Conservation (phyloP, 192 early-diverging fungal genomes). For the Backusella tuberculispora region DNA sequence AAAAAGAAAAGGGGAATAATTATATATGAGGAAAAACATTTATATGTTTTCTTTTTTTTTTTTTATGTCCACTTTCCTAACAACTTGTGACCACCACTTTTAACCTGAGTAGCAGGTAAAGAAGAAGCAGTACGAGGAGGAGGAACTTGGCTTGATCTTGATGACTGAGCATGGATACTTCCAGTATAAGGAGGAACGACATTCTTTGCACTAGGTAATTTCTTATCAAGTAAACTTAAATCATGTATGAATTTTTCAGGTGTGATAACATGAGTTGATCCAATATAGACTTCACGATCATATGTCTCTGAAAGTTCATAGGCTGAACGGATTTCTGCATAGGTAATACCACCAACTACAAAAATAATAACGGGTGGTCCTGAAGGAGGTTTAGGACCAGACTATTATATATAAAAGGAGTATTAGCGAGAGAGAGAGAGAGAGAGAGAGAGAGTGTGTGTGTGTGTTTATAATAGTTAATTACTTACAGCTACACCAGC, state of each 20-base stretch:
- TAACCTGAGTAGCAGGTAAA: background rate
- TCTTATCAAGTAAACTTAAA: constrained; percentile 64
- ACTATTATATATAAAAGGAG: constrained; percentile 10
- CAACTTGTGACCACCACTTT: constrained; percentile 14
- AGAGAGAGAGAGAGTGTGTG: constrained; percentile 35
- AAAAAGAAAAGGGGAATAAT: no score
- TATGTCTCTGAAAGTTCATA: constrained; percentile 69
- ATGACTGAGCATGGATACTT: background rate
- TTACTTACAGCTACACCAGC: constrained; percentile 32
- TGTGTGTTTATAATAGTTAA: background rate
- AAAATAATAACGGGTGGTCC: constrained; percentile 70
- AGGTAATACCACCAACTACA: constrained; percentile 81
- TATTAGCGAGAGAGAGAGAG: constrained; percentile 13
- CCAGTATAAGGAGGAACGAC: constrained; percentile 47
- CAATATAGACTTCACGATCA: constrained; percentile 70
- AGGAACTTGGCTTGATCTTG: background rate
- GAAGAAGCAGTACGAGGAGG: constrained; percentile 12
- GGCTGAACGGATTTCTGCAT: constrained; percentile 72
- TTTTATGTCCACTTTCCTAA: constrained; percentile 25
- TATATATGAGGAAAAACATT: no score
- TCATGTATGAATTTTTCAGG: constrained; percentile 70
- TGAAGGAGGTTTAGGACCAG: constrained; percentile 42
- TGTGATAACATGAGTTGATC: constrained; percentile 75
- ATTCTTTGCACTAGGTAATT: constrained; percentile 32
- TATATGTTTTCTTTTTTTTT: background rate